Evolutionary conservation across 2,329 filamentous ascomycete genomes (phyloP), one percentile per base, ranked within the genome.

Genomic region (Penicillium thymicola): DNA sequence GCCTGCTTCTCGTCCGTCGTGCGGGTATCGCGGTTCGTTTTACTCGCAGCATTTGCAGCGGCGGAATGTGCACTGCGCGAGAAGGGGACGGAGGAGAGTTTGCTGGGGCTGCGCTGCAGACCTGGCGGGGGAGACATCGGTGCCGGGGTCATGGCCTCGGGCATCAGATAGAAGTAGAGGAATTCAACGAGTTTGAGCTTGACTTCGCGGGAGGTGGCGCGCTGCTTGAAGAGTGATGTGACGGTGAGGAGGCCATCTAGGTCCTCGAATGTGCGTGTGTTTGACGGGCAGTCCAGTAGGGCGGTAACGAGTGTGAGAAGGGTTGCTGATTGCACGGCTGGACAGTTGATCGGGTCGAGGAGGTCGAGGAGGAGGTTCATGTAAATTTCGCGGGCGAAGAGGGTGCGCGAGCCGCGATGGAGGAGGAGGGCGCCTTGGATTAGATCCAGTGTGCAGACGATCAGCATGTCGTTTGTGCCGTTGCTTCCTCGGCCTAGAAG

Each of bases 361-460:
- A 97, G 89, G 75, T 97, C 92, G 61, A 97, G 88, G 40, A 97
- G 87, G 56, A 97, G 84, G 72, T 96, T 97, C 93, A 99, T 97
- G 76, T 95, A 89, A 64, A 92, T 87, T 75, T 96, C 92, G 58
- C 92, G 85, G 27, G 88, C 85, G 75, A 97, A 97, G 46, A 97
- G 83, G 14, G 86, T 82, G 72, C 94, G 89, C 68, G 90, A 96
- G 0, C 92, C 90, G 13, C 93, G 92, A 69, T 99, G 94, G 38
- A 99, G 82, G 59, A 97, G 82, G 60, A 97, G 80, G 23, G 89
- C 81, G 18, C 94, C 94, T 76, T 97, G 93, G 36, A 96, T 89
- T 52, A 97, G 80, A 67, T 96, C 90, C 59, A 99, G 82, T 7
- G 92, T 88, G 63, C 89, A 89, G 65, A 97, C 83, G 66, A 97